Base-by-base conservation (phyloP, 2,329 filamentous ascomycete species). In the Trichoderma cornu-damae region DNA sequence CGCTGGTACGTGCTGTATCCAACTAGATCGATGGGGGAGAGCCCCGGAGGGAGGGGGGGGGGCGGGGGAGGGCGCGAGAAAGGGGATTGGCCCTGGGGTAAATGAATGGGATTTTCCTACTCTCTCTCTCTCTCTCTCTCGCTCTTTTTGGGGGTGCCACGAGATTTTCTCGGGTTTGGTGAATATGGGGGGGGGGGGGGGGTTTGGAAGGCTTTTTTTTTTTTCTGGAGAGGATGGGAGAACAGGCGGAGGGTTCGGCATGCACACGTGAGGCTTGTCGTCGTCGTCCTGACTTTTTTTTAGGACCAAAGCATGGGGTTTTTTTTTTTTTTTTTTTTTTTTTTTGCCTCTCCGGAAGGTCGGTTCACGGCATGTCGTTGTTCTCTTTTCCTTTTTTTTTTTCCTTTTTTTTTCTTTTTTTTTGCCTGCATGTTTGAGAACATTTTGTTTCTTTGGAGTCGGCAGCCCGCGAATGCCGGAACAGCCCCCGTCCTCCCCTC, bases 81-180 rank as follows among this genome's bases (percentile, higher is more conserved):
- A n/a, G 28, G 24, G 32, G 30, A 37, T 32, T 6, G 30, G 32
- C 12, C 22, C 49, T 52, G 49, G 49, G 49, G 49, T 24, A 52
- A 5, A 11, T n/a, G 18, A 34, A 9, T 22, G 34, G 14, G 14
- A 24, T 14, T 28, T 18, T 18, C 7, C 7, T n/a, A 4, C 22
- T 4, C 20, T 30, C 6, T 26, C 20, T n/a, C 7, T 24, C n/a
- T 7, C 9, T 16, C 2, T 24, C 35, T 26, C 11, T 22, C n/a
- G n/a, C 6, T 43, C 14, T 12, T 6, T 20, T 20, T 37, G 9
- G 16, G 6, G 12, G 34, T 43, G 49, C 37, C 38, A 53, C 50
- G 50, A 53, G 38, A 53, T 53, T 53, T 53, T 53, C 50, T 20
- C 50, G 50, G 50, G 38, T 6, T 14, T 34, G 44, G 6, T 9